A percentile compares a stretch with the other conserved stretches of the same genome.
Conservation (phyloP, 73 alveolate species). For the Paraurostyla sp. region DNA sequence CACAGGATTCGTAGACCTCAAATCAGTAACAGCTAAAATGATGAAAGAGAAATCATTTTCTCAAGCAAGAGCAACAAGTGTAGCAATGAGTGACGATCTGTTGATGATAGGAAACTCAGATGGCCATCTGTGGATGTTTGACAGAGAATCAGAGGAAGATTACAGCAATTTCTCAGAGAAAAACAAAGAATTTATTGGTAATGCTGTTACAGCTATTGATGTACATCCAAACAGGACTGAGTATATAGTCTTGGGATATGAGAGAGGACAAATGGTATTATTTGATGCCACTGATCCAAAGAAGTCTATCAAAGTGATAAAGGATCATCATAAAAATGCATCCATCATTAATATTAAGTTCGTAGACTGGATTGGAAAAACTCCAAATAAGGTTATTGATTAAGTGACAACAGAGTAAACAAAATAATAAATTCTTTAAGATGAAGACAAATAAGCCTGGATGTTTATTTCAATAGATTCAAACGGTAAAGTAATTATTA, state of each 20-base stretch:
- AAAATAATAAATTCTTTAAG: not conserved
- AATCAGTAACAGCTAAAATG: constrained; percentile 32
- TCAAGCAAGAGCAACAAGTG: constrained; percentile 33
- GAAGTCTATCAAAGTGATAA: constrained; percentile 53
- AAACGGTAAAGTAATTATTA: constrained; percentile 30
- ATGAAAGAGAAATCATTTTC: constrained; percentile 36
- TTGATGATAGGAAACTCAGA: constrained; percentile 22
- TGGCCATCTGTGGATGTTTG: constrained; percentile 57
- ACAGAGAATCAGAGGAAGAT: constrained; percentile 55
- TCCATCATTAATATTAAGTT: constrained; percentile 39
- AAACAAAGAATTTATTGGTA: constrained; percentile 48
- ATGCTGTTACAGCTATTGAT: constrained; percentile 66
- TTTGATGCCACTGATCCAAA: constrained; percentile 50
- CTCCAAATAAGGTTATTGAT: not conserved
- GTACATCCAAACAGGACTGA: constrained; percentile 59
- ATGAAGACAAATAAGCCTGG: constrained; percentile 57
- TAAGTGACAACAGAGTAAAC: constrained; percentile 4
- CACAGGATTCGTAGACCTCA: not conserved
- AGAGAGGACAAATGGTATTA: constrained; percentile 64
- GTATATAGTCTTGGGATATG: constrained; percentile 62
- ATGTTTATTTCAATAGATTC: constrained; percentile 61
- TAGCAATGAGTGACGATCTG: constrained; percentile 41
- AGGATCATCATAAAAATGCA: constrained; percentile 53
- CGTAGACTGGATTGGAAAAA: constrained; percentile 46
- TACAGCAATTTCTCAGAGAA: constrained; percentile 35